These are phyloP conservation scores for Globisporangium ultimum DNA, from an alignment of 352 stramenopile genomes.

Conservation along the genomic window DNA sequence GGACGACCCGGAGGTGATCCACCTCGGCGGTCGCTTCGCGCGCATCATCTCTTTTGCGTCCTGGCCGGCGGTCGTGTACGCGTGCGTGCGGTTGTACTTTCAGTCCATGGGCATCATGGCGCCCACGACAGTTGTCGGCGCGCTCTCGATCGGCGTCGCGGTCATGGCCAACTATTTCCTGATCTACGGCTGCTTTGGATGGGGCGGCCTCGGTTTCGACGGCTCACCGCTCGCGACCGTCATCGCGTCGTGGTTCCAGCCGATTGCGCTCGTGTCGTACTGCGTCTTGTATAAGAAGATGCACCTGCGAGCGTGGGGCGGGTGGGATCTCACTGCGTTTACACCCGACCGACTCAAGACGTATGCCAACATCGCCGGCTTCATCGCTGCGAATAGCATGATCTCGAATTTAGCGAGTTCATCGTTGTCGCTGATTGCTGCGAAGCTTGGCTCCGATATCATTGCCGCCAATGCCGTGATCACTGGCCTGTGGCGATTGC, in stretches of 20 bases:
- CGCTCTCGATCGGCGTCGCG: constrained; percentile 56
- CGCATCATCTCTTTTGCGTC: constrained; percentile 70
- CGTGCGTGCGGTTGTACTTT: constrained; percentile 74
- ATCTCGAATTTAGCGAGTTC: constrained; percentile 35
- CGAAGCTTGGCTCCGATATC: constrained; percentile 34
- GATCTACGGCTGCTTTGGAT: constrained; percentile 54
- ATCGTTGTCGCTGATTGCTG: constrained; percentile 33
- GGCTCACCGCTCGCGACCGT: constrained; percentile 62
- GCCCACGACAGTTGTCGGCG: constrained; percentile 59
- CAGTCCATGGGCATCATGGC: constrained; percentile 77
- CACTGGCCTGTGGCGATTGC: constrained; percentile 48
- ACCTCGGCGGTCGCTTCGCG: constrained; percentile 61
- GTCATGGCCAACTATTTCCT: constrained; percentile 58
- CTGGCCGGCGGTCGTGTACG: constrained; percentile 62
- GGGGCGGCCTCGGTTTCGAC: constrained; percentile 59
- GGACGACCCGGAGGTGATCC: constrained; percentile 52
- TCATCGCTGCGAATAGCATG: constrained; percentile 24
- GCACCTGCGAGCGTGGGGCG: constrained; percentile 33
- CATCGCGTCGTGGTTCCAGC: constrained; percentile 40
- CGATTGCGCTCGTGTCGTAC: constrained; percentile 36
- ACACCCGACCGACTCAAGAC: constrained; percentile 26
- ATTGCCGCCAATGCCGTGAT: constrained; percentile 49
- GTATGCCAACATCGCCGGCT: constrained; percentile 29
- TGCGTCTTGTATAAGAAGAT: constrained; percentile 37
- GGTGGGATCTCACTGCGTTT: constrained; percentile 25